Percentiles rank a stretch among this genome's conserved stretches.
Evolutionary conservation across 2,329 filamentous ascomycete genomes (phyloP).

Genomic region (Ophiosphaerella korrae): DNA sequence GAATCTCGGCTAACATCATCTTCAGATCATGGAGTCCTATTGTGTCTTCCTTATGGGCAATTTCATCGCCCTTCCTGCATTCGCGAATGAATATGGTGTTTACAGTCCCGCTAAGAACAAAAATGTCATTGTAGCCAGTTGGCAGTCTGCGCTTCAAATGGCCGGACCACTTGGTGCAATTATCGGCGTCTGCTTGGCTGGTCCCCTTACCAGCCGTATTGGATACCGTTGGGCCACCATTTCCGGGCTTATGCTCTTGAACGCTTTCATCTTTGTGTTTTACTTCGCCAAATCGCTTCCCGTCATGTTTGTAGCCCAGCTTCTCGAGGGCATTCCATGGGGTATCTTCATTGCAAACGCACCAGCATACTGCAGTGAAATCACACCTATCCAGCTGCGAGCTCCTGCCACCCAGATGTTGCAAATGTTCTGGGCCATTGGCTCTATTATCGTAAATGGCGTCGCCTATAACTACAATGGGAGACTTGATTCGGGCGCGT

Average conservation of each 20-base stretch:
- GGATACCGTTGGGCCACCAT: slow-evolving; percentile 67
- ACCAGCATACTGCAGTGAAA: slow-evolving; percentile 66
- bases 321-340: slow-evolving; percentile 68
- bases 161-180: slow-evolving; percentile 64
- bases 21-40: slow-evolving; percentile 69
- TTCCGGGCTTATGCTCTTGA: slow-evolving; percentile 61
- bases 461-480: slow-evolving; percentile 61
- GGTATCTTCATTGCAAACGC: slow-evolving; percentile 70
- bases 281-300: slow-evolving; percentile 59
- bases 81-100: slow-evolving; percentile 56
- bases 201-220: slow-evolving; percentile 63
- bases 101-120: slow-evolving; percentile 21
- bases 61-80: slow-evolving; percentile 60
- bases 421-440: slow-evolving; percentile 71
- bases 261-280: slow-evolving; percentile 64
- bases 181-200: slow-evolving; percentile 64
- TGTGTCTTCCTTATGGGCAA: slow-evolving; percentile 65
- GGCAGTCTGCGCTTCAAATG: slow-evolving; percentile 64
- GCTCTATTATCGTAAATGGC: slow-evolving; percentile 64
- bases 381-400: slow-evolving; percentile 63
- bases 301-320: slow-evolving; percentile 59
- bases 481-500: slow-evolving; percentile 12
- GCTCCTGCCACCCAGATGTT: slow-evolving; percentile 66
- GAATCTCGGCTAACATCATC: slow-evolving; percentile 15
- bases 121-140: slow-evolving; percentile 56